phyloP scores from a whole-genome alignment of 108 stramenopile species.

The Fragilariopsis cylindrus region DNA sequence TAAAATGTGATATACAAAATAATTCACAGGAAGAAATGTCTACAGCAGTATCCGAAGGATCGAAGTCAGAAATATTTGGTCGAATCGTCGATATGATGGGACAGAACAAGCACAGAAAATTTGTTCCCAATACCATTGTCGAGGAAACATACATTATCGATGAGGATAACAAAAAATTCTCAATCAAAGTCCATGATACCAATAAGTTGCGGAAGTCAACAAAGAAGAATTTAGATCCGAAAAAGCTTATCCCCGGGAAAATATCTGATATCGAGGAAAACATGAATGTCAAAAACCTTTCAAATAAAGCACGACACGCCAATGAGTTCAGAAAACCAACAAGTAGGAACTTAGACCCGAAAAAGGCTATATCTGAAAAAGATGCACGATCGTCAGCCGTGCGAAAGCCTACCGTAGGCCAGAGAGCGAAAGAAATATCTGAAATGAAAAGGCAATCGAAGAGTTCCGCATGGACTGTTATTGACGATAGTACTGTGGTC shows the following conservation, averaged over 20 bases:
- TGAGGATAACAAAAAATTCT: neutral
- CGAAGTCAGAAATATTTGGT: conserved; percentile 8
- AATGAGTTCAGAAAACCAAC: neutral
- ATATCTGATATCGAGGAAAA: neutral
- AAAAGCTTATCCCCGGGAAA: neutral
- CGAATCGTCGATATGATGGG: conserved; percentile 3
- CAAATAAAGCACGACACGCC: neutral
- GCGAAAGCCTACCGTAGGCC: conserved; percentile 2
- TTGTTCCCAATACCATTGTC: conserved; percentile 16
- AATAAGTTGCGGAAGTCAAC: neutral
- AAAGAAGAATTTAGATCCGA: neutral
- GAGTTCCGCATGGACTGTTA: neutral
- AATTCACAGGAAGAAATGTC: neutral
- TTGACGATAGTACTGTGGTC: conserved; percentile 10
- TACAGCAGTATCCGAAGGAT: conserved; percentile 4
- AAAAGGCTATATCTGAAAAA: neutral
- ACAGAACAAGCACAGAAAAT: neutral
- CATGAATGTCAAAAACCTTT: neutral
- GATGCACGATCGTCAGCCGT: neutral
- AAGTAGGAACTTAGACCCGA: neutral
- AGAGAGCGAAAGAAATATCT: conserved; percentile 4
- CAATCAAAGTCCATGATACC: neutral
- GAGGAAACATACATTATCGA: conserved; percentile 18
- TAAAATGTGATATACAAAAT: neutral
- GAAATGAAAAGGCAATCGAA: conserved; percentile 9